Conservation (phyloP, 495 filamentous ascomycete genomes). For the Lichenothelia convexa region DNA sequence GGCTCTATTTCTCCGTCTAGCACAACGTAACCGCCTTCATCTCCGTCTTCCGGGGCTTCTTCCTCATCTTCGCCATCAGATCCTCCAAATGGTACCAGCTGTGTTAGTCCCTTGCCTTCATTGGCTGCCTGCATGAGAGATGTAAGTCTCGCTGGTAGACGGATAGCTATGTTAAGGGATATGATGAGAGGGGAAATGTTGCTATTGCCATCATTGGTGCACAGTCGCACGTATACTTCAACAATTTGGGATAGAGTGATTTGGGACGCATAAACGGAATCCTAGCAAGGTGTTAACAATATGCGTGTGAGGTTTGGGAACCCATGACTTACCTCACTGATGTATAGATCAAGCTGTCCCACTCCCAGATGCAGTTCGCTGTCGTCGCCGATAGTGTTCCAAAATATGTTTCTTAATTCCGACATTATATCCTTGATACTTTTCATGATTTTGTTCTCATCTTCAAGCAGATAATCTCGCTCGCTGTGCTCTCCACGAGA, state of each 20-base stretch:
- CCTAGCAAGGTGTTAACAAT: conserved; percentile 20
- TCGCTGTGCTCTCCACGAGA: conserved; percentile 42
- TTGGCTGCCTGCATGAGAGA: conserved; percentile 26
- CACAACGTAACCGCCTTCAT: conserved; percentile 2
- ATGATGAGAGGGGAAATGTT: no score
- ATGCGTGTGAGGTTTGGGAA: not conserved
- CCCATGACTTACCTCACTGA: conserved; percentile 44
- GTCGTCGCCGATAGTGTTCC: conserved; percentile 42
- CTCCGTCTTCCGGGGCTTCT: conserved; percentile 11
- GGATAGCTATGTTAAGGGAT: no score
- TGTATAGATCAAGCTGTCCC: conserved; percentile 45
- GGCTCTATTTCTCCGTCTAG: no score
- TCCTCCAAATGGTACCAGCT: conserved; percentile 25
- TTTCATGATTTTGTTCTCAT: conserved; percentile 39
- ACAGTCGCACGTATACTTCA: conserved; percentile 36
- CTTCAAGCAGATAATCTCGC: conserved; percentile 55
- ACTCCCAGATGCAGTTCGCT: conserved; percentile 55
- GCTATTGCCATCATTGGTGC: conserved; percentile 47
- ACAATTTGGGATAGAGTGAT: conserved; percentile 38
- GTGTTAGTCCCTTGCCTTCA: conserved; percentile 40
- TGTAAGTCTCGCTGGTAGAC: no score
- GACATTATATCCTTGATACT: conserved; percentile 41
- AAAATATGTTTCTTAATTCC: conserved; percentile 46
- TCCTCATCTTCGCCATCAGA: conserved; percentile 7
- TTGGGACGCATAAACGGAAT: conserved; percentile 24